These are phyloP conservation scores for Starmerella apis DNA, from an alignment of 805 yeast genomes.

Conservation along the genomic window DNA sequence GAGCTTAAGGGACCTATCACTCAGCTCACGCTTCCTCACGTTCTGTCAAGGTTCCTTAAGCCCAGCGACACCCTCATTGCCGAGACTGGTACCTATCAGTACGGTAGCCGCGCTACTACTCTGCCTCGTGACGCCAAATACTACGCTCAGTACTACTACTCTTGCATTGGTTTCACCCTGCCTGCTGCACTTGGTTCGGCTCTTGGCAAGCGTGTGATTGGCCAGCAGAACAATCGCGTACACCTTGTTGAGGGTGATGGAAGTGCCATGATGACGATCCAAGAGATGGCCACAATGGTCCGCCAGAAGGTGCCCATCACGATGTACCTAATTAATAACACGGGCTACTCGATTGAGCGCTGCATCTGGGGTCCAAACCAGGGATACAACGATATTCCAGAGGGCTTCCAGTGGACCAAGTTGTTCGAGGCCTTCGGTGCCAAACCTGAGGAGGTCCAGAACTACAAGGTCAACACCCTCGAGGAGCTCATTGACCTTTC, in stretches of 20 bases:
- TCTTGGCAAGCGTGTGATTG: constrained; percentile 39
- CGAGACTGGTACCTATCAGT: constrained; percentile 78
- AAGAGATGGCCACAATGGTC: constrained; percentile 61
- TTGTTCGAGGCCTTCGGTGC: constrained; percentile 48
- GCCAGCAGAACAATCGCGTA: constrained; percentile 42
- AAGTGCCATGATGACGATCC: constrained; percentile 87
- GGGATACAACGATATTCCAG: constrained; percentile 71
- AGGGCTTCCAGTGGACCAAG: constrained; percentile 71
- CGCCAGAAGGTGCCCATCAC: constrained; percentile 54
- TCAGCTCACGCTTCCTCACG: constrained; percentile 32
- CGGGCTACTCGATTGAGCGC: constrained; percentile 86
- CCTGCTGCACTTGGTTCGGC: constrained; percentile 81
- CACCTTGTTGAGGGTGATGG: constrained; percentile 84
- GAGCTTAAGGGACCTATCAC: constrained; percentile 34
- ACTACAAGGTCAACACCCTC: constrained; percentile 33
- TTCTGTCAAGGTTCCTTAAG: constrained; percentile 38
- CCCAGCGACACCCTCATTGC: constrained; percentile 63
- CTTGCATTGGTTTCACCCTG: constrained; percentile 80
- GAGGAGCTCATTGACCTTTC: constrained; percentile 36
- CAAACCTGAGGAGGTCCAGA: constrained; percentile 28
- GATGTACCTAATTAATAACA: constrained; percentile 67
- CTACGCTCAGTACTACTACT: constrained; percentile 59
- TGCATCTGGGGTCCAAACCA: constrained; percentile 68
- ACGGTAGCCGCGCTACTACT: constrained; percentile 57
- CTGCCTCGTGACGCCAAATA: constrained; percentile 45